phyloP scores from a whole-genome alignment of 2,329 filamentous ascomycete species.

The Claviceps purpurea region DNA sequence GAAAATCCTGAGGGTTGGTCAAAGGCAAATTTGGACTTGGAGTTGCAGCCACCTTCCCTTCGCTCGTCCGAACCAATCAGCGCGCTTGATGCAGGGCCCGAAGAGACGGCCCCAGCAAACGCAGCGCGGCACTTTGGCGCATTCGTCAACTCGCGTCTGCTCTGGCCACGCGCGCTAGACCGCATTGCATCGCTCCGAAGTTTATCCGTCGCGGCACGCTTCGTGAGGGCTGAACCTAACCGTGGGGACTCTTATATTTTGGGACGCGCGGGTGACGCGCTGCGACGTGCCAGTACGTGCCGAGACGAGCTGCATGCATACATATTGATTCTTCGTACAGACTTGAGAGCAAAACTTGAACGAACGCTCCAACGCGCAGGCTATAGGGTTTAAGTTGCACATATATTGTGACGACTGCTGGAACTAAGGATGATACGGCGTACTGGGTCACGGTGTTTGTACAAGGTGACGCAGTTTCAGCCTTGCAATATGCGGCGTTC shows the following conservation, averaged over 20 bases:
- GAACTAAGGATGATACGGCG: neutral
- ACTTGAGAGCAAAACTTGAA: no score
- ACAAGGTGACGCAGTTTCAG: neutral
- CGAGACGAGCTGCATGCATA: no score
- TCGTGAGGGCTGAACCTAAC: constrained; percentile 20
- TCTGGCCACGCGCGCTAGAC: neutral
- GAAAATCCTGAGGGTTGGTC: constrained; percentile 21
- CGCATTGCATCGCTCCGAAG: constrained; percentile 8
- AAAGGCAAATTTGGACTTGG: constrained; percentile 20
- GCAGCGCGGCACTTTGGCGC: neutral
- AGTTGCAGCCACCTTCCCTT: constrained; percentile 4
- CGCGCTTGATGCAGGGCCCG: constrained; percentile 1
- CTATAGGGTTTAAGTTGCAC: no score
- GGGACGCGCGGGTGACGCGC: no score
- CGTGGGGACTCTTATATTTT: neutral
- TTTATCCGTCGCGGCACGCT: constrained; percentile 16
- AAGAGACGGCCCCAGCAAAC: neutral
- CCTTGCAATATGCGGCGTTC: no score
- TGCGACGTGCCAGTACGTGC: no score
- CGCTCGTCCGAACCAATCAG: no score
- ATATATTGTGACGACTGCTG: neutral
- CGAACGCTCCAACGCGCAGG: no score
- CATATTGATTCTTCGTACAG: no score
- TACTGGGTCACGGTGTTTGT: no score
- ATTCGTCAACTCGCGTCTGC: neutral